Conservation (phyloP, 1,139 yeast genomes). For the Yamadazyma sp. region DNA sequence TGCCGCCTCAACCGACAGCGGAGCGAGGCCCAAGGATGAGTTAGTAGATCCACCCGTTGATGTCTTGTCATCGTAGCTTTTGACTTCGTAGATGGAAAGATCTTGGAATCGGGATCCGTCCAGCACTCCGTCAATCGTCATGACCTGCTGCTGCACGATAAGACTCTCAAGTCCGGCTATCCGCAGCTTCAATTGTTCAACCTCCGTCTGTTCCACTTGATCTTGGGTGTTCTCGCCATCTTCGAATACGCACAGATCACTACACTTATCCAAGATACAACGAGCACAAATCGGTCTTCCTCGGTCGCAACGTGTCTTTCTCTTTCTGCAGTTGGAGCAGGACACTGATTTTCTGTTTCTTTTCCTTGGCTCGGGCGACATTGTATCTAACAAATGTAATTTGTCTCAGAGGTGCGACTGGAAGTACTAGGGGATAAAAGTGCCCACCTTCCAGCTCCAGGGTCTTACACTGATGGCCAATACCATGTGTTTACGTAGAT, state of each 20-base stretch:
- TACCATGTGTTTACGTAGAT: too few species aligned
- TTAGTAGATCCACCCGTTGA: not conserved
- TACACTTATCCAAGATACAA: conserved; percentile 6
- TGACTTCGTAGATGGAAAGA: not conserved
- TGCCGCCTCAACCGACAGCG: too few species aligned
- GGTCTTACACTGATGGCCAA: too few species aligned
- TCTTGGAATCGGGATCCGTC: not conserved
- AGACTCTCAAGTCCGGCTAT: conserved; percentile 3
- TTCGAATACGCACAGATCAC: conserved; percentile 8
- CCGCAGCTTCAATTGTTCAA: conserved; percentile 1
- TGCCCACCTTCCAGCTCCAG: too few species aligned
- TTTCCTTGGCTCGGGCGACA: conserved; percentile 1
- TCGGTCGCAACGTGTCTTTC: conserved; percentile 9
- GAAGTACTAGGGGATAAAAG: not conserved
- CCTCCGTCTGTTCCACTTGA: not conserved
- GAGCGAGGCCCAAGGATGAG: too few species aligned
- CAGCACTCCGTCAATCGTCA: not conserved
- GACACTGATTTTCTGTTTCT: conserved; percentile 7
- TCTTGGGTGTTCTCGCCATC: not conserved
- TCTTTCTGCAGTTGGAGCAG: conserved; percentile 6
- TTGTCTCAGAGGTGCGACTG: not conserved
- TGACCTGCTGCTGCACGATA: not conserved
- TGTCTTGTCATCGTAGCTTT: not conserved
- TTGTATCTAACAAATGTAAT: not conserved
- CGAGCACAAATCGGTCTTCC: conserved; percentile 9